These are phyloP conservation scores for Pleurozium schreberi DNA, from an alignment of 225 moss, liverwort and hornwort genomes.

Conservation along the genomic window DNA sequence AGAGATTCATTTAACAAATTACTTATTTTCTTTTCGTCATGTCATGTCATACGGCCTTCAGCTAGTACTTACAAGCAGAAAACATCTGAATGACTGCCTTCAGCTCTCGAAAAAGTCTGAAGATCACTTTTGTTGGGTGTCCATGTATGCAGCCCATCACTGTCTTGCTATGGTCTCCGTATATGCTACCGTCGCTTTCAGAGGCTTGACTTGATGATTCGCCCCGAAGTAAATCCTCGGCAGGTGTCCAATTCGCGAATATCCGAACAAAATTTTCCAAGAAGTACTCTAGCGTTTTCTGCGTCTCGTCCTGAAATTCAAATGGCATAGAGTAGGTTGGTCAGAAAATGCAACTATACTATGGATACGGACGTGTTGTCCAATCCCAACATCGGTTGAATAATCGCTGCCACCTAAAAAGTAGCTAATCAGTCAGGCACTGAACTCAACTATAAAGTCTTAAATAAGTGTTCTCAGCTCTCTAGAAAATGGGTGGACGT, in stretches of 20 bases:
- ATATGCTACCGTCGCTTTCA: constrained; percentile 13
- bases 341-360: neutral
- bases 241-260: constrained; percentile 44
- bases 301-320: constrained; percentile 58
- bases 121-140: constrained; percentile 64
- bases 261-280: constrained; percentile 47
- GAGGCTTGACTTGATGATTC: constrained; percentile 5
- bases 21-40: neutral
- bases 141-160: constrained; percentile 46
- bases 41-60: neutral
- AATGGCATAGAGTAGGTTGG: neutral
- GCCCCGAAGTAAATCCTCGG: constrained; percentile 7
- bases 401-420: neutral
- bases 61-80: constrained; percentile 44
- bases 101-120: constrained; percentile 52
- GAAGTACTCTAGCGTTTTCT: constrained; percentile 49
- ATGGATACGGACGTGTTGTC: neutral
- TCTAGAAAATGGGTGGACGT: neutral
- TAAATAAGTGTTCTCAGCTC: neutral
- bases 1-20: neutral
- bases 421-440: neutral
- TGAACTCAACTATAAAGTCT: neutral
- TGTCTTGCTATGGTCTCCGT: constrained; percentile 18
- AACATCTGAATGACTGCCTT: constrained; percentile 45
- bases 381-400: neutral